Conservation (phyloP, 2,329 filamentous ascomycete species). For the Dactylellina leptospora region DNA sequence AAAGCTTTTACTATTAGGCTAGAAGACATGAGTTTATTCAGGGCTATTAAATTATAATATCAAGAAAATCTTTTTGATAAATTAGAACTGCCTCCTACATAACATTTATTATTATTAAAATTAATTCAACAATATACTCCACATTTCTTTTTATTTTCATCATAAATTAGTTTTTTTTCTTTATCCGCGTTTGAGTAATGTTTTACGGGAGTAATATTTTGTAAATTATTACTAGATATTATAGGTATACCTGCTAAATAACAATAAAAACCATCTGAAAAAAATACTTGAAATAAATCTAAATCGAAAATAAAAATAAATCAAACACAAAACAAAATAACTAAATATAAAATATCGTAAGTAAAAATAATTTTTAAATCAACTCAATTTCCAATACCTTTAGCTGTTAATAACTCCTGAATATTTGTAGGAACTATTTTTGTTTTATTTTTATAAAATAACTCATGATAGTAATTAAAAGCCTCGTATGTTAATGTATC, state of each 20-base stretch:
- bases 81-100: background rate
- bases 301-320: too few species aligned
- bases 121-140: background rate
- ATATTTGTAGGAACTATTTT: too few species aligned
- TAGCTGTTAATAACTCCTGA: too few species aligned
- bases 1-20: too few species aligned
- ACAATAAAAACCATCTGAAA: too few species aligned
- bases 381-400: background rate
- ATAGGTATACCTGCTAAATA: background rate
- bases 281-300: too few species aligned
- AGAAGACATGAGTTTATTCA: background rate
- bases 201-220: slow-evolving; percentile 7
- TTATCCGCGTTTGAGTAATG: background rate
- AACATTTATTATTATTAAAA: background rate
- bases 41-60: background rate
- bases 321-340: too few species aligned
- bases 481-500: too few species aligned
- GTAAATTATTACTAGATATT: slow-evolving; percentile 19
- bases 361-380: too few species aligned
- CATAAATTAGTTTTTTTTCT: slow-evolving; percentile 1
- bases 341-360: too few species aligned
- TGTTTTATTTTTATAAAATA: too few species aligned
- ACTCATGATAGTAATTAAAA: too few species aligned
- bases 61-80: background rate
- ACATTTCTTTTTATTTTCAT: background rate